Evolutionary conservation across 129 eudicot genomes (phyloP).

Genomic region (Daucus carota): DH1_v3.0 NC_030386.2:28266001-28266500

Average conservation of each 20-base stretch:
- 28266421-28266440: constrained; percentile 85
- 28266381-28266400: constrained; percentile 91
- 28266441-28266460: constrained; percentile 88
- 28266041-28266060: not conserved
- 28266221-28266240: not conserved
- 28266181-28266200: not conserved
- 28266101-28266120: not conserved
- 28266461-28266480: constrained; percentile 81
- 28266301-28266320: not conserved
- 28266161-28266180: not conserved
- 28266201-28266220: not conserved
- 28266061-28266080: not conserved
- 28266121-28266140: not conserved
- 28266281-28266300: not conserved
- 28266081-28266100: not conserved
- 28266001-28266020: constrained; percentile 6
- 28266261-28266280: not conserved
- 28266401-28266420: constrained; percentile 88
- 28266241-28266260: not conserved
- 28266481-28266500: constrained; percentile 78
- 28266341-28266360: not conserved
- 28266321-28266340: not conserved
- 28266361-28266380: constrained; percentile 71
- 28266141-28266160: not conserved
- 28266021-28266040: too few species aligned